These are phyloP conservation scores for Rhizophlyctis rosea DNA, from an alignment of 192 early-diverging fungal genomes.

Conservation along the genomic window DNA sequence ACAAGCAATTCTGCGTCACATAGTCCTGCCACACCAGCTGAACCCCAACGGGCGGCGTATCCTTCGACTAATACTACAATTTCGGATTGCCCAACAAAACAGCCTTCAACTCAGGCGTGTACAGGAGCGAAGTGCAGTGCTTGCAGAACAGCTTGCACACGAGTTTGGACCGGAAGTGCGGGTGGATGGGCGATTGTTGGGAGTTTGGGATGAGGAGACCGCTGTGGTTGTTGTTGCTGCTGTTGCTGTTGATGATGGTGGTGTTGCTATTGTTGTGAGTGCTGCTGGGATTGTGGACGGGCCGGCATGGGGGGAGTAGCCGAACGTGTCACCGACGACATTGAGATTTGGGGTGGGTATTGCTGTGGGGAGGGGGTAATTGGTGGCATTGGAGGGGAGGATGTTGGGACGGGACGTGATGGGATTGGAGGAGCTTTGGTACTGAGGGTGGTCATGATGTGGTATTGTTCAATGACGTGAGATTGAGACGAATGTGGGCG, in stretches of 20 bases:
- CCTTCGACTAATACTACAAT: constrained; percentile 56
- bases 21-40: constrained; percentile 52
- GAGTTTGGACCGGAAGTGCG: constrained; percentile 53
- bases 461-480: too few relatives aligned
- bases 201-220: not conserved
- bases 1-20: constrained; percentile 51
- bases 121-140: constrained; percentile 43
- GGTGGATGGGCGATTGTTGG: constrained; percentile 45
- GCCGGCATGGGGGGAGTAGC: too few relatives aligned
- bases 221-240: not conserved
- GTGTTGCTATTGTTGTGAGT: constrained; percentile 2
- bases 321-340: too few relatives aligned
- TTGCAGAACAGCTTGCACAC: constrained; percentile 51
- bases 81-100: constrained; percentile 55
- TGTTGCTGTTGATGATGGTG: constrained; percentile 8
- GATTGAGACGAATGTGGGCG: too few relatives aligned
- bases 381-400: too few relatives aligned
- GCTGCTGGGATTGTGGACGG: too few relatives aligned
- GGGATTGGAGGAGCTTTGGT: too few relatives aligned
- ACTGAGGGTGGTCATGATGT: too few relatives aligned
- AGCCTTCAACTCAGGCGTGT: constrained; percentile 55
- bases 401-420: too few relatives aligned
- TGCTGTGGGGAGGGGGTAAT: too few relatives aligned
- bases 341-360: too few relatives aligned
- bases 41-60: constrained; percentile 49